phyloP scores from a whole-genome alignment of 2,329 filamentous ascomycete species.

The Penicillium psychrosexuale region DNA sequence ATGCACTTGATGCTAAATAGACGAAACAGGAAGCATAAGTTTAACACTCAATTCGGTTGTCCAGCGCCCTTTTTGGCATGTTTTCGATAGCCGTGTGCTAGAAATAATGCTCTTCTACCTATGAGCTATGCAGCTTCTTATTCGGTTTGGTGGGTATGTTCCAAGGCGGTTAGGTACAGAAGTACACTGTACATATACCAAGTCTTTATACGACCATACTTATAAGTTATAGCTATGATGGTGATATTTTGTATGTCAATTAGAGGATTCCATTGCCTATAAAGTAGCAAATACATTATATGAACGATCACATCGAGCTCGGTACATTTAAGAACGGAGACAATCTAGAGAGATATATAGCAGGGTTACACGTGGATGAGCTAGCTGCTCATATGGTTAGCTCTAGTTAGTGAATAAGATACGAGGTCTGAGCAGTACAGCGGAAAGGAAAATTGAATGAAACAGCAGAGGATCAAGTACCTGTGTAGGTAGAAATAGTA shows the following conservation, averaged over 20 bases:
- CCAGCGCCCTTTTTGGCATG: no score
- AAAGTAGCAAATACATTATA: neutral
- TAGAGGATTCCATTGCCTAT: neutral
- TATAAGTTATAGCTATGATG: no score
- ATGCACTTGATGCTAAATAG: no score
- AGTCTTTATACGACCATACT: no score
- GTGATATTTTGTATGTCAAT: no score
- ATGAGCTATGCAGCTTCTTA: neutral
- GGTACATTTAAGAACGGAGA: neutral
- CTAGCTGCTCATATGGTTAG: neutral
- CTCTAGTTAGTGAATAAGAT: neutral
- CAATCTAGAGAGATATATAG: neutral
- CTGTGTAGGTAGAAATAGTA: neutral
- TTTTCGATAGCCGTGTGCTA: neutral
- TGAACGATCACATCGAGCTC: neutral
- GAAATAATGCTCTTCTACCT: neutral
- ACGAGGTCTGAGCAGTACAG: neutral
- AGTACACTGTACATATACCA: no score
- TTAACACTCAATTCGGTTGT: no score
- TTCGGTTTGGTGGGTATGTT: neutral
- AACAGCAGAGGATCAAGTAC: neutral
- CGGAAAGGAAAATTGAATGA: neutral
- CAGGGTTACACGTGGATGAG: neutral
- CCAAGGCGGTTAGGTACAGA: no score
- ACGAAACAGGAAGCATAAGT: no score